phyloP scores from a whole-genome alignment of 2,329 filamentous ascomycete genomes.

The Cytospora leucostoma region DNA sequence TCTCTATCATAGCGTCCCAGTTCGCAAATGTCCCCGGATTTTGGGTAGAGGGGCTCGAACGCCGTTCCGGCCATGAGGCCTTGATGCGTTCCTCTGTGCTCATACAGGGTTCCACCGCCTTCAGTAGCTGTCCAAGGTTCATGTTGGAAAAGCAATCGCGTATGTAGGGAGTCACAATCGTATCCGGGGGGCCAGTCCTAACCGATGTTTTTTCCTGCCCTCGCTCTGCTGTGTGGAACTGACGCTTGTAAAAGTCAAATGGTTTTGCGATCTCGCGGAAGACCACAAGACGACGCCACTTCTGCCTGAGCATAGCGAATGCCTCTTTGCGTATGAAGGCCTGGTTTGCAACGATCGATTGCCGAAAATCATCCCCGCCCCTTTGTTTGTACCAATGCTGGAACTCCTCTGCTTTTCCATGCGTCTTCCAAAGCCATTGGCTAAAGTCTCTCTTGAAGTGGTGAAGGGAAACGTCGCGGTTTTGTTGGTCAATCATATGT shows the following conservation, averaged over 20 bases:
- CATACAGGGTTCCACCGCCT: slow-evolving; percentile 37
- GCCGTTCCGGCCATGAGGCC: slow-evolving; percentile 18
- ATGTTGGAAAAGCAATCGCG: slow-evolving; percentile 65
- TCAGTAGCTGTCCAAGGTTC: slow-evolving; percentile 57
- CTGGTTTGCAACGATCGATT: slow-evolving; percentile 59
- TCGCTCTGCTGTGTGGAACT: neutral
- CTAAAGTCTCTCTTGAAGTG: slow-evolving; percentile 62
- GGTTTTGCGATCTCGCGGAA: slow-evolving; percentile 53
- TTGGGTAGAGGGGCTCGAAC: neutral
- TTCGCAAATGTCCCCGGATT: neutral
- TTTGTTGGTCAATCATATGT: slow-evolving; percentile 33
- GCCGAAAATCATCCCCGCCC: slow-evolving; percentile 61
- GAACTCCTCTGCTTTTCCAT: slow-evolving; percentile 47
- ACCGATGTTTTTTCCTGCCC: slow-evolving; percentile 2
- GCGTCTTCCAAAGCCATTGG: slow-evolving; percentile 53
- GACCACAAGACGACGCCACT: slow-evolving; percentile 43
- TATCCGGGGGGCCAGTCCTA: slow-evolving; percentile 39
- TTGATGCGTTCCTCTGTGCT: slow-evolving; percentile 30
- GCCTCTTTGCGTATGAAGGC: slow-evolving; percentile 68
- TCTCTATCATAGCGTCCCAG: slow-evolving; percentile 32
- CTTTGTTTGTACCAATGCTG: slow-evolving; percentile 55
- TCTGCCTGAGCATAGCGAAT: slow-evolving; percentile 45
- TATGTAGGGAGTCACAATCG: slow-evolving; percentile 71
- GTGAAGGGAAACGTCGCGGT: slow-evolving; percentile 47
- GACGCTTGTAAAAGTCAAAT: slow-evolving; percentile 15